Evolutionary conservation across 1,284 basidiomycete genomes (phyloP).

Genomic region (Trametes pubescens): DNA sequence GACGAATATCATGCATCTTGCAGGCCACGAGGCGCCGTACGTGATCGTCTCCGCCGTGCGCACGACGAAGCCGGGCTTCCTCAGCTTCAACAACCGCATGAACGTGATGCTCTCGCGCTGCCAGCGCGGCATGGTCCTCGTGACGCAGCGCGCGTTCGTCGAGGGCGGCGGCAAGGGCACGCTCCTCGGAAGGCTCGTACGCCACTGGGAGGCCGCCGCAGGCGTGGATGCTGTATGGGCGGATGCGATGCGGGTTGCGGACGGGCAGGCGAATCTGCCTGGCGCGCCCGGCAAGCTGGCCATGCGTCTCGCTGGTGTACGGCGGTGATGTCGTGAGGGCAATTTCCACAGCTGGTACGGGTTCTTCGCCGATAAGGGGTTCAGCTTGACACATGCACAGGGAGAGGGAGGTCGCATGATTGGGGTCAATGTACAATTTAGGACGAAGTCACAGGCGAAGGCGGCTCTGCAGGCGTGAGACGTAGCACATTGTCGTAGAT

Average conservation of each 20-base stretch:
- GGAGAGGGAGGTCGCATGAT: too few species aligned
- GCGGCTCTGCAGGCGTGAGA: too few species aligned
- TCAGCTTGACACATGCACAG: too few species aligned
- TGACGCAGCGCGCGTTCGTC: slow-evolving; percentile 35
- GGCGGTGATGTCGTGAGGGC: too few species aligned
- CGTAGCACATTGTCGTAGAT: too few species aligned
- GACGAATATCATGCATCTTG: slow-evolving; percentile 1
- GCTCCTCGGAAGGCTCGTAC: slow-evolving; percentile 28
- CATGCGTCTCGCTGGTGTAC: not conserved
- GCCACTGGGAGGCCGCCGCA: slow-evolving; percentile 25
- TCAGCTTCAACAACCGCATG: slow-evolving; percentile 60
- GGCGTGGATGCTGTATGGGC: slow-evolving; percentile 20
- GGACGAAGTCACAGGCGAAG: too few species aligned
- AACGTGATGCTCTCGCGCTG: slow-evolving; percentile 65
- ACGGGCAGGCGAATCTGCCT: slow-evolving; percentile 17
- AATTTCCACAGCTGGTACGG: too few species aligned
- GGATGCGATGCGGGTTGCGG: slow-evolving; percentile 26
- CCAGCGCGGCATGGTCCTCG: slow-evolving; percentile 36
- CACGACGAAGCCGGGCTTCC: slow-evolving; percentile 63
- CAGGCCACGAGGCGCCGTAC: slow-evolving; percentile 51
- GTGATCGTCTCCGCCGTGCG: slow-evolving; percentile 73
- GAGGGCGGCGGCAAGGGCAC: slow-evolving; percentile 21
- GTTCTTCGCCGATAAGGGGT: too few species aligned
- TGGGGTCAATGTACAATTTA: too few species aligned
- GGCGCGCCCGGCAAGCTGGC: slow-evolving; percentile 10